Evolutionary conservation across 176 grass and related monocot species (phyloP).

Genomic region (Musa itinerans): DNA sequence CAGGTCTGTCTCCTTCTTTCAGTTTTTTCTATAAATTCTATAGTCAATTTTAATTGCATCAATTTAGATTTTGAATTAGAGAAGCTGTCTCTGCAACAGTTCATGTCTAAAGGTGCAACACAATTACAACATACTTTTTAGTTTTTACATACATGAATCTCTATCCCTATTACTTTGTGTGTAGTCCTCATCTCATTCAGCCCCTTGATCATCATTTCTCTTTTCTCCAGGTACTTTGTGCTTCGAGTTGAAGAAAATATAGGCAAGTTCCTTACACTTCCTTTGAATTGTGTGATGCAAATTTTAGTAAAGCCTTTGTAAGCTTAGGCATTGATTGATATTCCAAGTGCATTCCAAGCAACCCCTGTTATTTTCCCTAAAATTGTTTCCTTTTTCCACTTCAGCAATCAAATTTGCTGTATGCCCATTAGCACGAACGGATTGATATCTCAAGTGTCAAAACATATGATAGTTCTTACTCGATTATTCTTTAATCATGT

Average conservation of each 20-base stretch:
- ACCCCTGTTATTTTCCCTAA: too few relatives aligned
- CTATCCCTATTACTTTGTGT: neutral
- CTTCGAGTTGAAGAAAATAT: slow-evolving; percentile 18
- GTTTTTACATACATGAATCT: neutral
- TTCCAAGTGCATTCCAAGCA: too few relatives aligned
- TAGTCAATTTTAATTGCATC: neutral
- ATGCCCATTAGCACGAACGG: too few relatives aligned
- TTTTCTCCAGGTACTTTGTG: slow-evolving; percentile 12
- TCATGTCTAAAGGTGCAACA: neutral
- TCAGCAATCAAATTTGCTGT: too few relatives aligned
- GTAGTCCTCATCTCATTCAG: neutral
- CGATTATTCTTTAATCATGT: too few relatives aligned
- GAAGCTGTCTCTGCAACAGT: neutral
- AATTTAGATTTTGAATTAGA: neutral
- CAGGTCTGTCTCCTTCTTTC: neutral
- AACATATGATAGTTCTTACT: too few relatives aligned
- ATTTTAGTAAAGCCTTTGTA: too few relatives aligned
- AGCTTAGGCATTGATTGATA: too few relatives aligned
- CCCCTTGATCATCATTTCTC: neutral
- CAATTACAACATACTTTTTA: neutral
- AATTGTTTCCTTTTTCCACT: too few relatives aligned
- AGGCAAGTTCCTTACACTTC: neutral
- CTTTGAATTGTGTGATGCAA: neutral
- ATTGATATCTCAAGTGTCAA: too few relatives aligned
- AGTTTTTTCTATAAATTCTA: neutral